Base-by-base conservation (phyloP, 1,284 basidiomycete genomes). In the Trametes polyzona region DNA sequence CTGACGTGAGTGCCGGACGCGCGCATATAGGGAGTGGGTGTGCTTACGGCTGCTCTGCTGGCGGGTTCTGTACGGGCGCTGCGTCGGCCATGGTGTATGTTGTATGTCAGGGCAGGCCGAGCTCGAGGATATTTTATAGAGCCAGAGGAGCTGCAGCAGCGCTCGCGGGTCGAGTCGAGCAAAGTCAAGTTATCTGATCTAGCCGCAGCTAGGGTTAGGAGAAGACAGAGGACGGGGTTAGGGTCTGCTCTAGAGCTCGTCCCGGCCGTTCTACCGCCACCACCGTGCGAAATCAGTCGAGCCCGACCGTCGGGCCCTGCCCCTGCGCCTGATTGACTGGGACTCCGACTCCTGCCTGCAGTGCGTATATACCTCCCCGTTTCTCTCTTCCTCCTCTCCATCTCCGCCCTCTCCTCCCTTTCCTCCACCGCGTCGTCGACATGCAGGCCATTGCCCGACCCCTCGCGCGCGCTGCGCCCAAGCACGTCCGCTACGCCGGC, bases 391-490 rank as follows among this genome's bases (percentile, higher is more conserved):
- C 36, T 39, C 23, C 39, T 52, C 48, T 44, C 29, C 50, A 43
- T 41, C 17, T 37, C 46, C 37, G 29, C 44, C 27, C 44, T 46
- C 58, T 51, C 52, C 54, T 47, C 32, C 58, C 39, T 40, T 58
- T 64, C 17, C 48, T 46, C 40, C 42, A 49, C 42, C 48, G 42
- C 30, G 29, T 24, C 30, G 49, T 43, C 44, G 53, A 67, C 68
- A 74, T 75, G 73, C 69, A 72, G 66, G 70, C 71, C 65, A 65
- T 76, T 59, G 63, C 71, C 62, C 71, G 73, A 52, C 69, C 71
- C 48, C 69, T 72, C 53, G 62, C 69, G 27, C 68, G 73, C 61
- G 62, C 67, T 21, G 59, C 70, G 42, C 70, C 71, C 51, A 61
- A 62, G 59, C 62, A 68, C 42, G 65, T 74, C 64, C 67, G 70